Conservation (phyloP, 2,329 filamentous ascomycete genomes). For the Microsporum ferrugineum region DNA sequence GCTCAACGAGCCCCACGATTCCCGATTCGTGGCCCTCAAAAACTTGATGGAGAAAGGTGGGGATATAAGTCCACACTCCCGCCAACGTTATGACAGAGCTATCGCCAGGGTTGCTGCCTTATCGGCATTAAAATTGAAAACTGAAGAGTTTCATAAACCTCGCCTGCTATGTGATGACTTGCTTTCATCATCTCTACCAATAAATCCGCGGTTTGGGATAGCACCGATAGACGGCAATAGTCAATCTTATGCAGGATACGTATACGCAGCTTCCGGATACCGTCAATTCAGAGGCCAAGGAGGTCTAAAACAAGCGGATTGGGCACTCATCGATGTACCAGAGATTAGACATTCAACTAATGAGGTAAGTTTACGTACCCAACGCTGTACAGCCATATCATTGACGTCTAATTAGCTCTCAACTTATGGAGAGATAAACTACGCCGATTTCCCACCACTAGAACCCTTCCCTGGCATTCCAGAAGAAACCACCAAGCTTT, state of each 20-base stretch:
- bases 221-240: not conserved
- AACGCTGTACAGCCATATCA: not conserved
- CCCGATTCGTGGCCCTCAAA: not conserved
- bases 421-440: not conserved
- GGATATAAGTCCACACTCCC: not conserved
- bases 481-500: not conserved
- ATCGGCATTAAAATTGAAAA: not conserved
- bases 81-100: not conserved
- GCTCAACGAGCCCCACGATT: not conserved
- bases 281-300: not conserved
- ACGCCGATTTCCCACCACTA: not conserved
- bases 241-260: not conserved
- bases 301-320: not conserved
- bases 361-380: not conserved
- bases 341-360: not conserved
- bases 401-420: not conserved
- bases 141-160: not conserved
- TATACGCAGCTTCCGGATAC: conserved; percentile 2
- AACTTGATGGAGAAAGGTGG: not conserved
- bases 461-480: not conserved
- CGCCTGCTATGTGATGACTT: not conserved
- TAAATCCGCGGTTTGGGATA: not conserved
- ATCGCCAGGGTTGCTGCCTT: not conserved
- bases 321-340: not conserved
- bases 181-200: not conserved